Evolutionary conservation across 805 yeast genomes (phyloP), one percentile per base, ranked within the genome.

Genomic region (Nakazawaea laoshanensis): DNA sequence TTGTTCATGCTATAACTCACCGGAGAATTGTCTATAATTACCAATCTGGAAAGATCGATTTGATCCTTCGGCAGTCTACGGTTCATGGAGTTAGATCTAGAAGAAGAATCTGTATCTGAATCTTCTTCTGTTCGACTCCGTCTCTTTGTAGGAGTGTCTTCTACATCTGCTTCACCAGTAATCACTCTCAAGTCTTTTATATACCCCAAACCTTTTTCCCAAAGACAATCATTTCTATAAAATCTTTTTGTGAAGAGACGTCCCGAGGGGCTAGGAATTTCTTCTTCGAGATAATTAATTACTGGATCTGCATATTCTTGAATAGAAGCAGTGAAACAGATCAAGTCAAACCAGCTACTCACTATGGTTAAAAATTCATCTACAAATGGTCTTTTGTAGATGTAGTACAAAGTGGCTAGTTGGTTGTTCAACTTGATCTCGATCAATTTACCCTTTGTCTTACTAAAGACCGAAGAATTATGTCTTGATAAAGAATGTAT

Each of bases 241-340:
- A 67, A 75, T 32, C 97, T 61, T 37, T 67, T 67, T 29, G 47
- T 59, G 74, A 76, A 59, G 53, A 64, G 19, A 5, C 23, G 25
- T 4, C 39, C 39, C 10, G 43, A 42, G 35, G 50, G 52, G 27
- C 45, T 50, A 10, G 46, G 28, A 17, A 49, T 59, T 35, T 79
- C 84, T 46, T 69, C 65, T 52, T 89, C 97, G 14, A 89, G 63
- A 77, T 88, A 84, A 55, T 89, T 89, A 33, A 92, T 84, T 32
- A 92, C 94, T 0, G 98, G 97, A 49, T 92, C 98, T 0, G 98
- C 97, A 49, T 92, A 92, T 50, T 86, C 95, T 53, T 77, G 74
- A 40, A 92, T 88, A 24, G 94, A 81, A 2, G 98, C 98, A 0
- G 98, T 92, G 63, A 92, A 92, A 7, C 94, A 75, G 20, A 87